Base-by-base conservation (phyloP, 1,284 basidiomycete genomes). In the Pseudozyma hubeiensis region DNA sequence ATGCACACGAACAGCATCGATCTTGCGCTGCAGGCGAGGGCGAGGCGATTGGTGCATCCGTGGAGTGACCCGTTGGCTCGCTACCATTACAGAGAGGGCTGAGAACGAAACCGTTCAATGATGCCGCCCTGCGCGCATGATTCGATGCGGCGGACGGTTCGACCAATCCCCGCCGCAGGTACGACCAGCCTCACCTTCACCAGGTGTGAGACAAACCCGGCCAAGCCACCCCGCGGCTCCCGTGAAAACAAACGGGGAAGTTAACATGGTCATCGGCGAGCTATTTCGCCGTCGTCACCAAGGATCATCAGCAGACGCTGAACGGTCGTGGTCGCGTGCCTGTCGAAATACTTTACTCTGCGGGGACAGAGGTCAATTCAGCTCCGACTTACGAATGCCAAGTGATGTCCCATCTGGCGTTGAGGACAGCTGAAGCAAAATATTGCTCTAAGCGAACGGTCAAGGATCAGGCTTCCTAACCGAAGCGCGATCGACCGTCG, bases 121-220 rank as follows among this genome's bases (percentile, higher is more conserved):
- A 54, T 64, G 63, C 50, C 59, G 55, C 51, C 51, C 46, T 59
- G 47, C 55, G 41, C 47, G 35, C 51, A 39, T 14, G 33, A 34
- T 46, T 29, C 9, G n/a, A 41, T 16, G 40, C 40, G 10, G 40
- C 35, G 40, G 16, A 41, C 40, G 9, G 10, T 4, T 17, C 19
- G 31, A 33, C 17, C 53, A 55, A 6, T 19, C 37, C 24, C 53
- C 60, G 60, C 53, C 49, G 60, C 53, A 63, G 60, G 60, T 33
- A 63, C 53, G 31, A 43, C 17, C 37, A 39, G 30, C 53, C 34
- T 54, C 47, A 35, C 35, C 13, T 24, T 24, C 24, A 4, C 24
- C 24, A 24, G 24, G 24, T 24, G 24, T 24, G n/a, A n/a, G n/a
- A 11, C 29, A 8, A 33, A 35, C 7, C 7, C 46, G 40, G 13